Percentiles rank a stretch among this genome's conserved stretches.
phyloP scores from a whole-genome alignment of 176 grass and related monocot genomes.

The Saccharum spontaneum region DNA sequence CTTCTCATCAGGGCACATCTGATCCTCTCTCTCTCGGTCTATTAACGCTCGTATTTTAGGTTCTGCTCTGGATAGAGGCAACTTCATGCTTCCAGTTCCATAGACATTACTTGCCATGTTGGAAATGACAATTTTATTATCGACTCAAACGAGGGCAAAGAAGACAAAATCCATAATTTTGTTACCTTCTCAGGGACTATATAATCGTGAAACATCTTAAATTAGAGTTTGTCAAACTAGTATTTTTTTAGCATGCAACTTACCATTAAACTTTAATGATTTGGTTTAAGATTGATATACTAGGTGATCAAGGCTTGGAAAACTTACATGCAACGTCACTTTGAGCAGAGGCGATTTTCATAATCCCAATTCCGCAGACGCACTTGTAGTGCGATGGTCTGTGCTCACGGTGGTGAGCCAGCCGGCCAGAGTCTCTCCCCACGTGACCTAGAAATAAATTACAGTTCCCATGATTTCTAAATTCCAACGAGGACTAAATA shows the following conservation, averaged over 20 bases:
- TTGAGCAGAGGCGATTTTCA: no score
- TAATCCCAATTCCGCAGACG: no score
- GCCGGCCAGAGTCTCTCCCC: no score
- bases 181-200: neutral
- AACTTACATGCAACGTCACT: no score
- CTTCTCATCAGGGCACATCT: no score
- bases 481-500: no score
- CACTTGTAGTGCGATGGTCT: no score
- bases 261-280: neutral
- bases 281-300: neutral
- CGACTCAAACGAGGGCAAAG: neutral
- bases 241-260: neutral
- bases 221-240: neutral
- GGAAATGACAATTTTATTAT: neutral
- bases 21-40: no score
- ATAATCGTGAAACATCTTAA: neutral
- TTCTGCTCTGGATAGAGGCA: neutral
- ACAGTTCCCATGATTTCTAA: no score
- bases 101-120: neutral
- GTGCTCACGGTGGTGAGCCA: no score
- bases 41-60: neutral
- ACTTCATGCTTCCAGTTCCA: neutral
- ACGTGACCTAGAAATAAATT: no score
- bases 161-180: neutral
- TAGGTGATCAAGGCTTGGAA: neutral